Evolutionary conservation across 331 rosid species (phyloP), one percentile per base, ranked within the genome.

Genomic region (Rosa hybrid): DNA sequence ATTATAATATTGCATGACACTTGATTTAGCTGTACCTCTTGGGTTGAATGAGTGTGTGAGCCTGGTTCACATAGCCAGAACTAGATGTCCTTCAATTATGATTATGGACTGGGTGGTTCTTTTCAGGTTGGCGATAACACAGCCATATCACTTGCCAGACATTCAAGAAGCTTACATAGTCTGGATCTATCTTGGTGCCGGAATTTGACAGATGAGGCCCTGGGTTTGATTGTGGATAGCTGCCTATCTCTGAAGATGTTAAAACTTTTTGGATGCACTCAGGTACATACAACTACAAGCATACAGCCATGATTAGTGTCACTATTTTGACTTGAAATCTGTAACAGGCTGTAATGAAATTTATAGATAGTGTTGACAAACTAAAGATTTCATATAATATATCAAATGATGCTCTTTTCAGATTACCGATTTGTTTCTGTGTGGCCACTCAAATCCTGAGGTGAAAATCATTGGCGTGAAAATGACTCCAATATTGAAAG

Each of bases 111-210:
- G 21, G 56, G 14, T 77, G 83, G 38, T 79, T 56, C 82, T 48
- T 83, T 81, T 59, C 89, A 96, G 98, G 99, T 93, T 80, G 85
- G 88, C 74, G 64, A 63, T 68, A 78, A 84, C 81, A 93, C 98
- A 25, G 77, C 92, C 18, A n/a, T 84, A 51, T 87, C 97, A 42
- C 96, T 96, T 42, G 91, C 90, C 67, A 78, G 21, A 50, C 69
- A 65, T 73, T 86, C 88, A 21, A 88, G 57, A 78, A 88, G 76
- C 71, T 83, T 96, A 94, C 90, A 87, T 83, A 83, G 72, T 63
- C 87, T 96, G 65, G 98, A 96, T 85, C 84, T 96, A 30, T 93
- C 99, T 44, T 96, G 93, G 93, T 93, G 99, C 87, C 87, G 92
- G 76, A 86, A 83, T 67, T 68, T 96, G 87, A 81, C 87, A 10